Evolutionary conservation across 352 stramenopile species (phyloP), one percentile per base, ranked within the genome.

Genomic region (Pythium chondricola): DNA sequence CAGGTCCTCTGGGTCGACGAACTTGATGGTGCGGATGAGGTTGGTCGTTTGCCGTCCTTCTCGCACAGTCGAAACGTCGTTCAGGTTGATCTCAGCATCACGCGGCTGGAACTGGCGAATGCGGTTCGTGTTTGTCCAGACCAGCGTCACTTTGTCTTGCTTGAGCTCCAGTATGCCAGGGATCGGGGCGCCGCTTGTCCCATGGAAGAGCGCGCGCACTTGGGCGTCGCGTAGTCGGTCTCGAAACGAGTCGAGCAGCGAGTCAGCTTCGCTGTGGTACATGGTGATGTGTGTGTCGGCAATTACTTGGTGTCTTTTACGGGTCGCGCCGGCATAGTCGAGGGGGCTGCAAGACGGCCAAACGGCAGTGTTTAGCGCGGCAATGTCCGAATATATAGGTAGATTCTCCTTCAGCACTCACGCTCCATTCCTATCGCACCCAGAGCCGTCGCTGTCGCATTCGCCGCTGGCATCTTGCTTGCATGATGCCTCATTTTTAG

Each of bases 11-110:
- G 58, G 47, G 6, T 55, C 43, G 16, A 93, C 39, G 47, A 88
- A 93, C 58, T 93, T 93, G 53, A 87, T 83, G 3, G 82, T 93
- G 35, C 82, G 71, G 33, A 91, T 68, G 42, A 93, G 80, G 24
- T 86, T 93, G 6, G 73, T 83, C 13, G 73, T 89, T 44, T 93
- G 82, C 0, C 79, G 69, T 11, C 82, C 82, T 6, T 71, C 69
- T 13, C 79, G 66, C 31, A 93, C 71, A 29, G 65, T 75, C 37
- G 62, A 63, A 5, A 88, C 71, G n/a, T 83, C 68, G 7, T 53
- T 66, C 1, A 89, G 33, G 6, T 65, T 48, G 20, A 86, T 67
- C 2, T 52, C 51, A 0, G 63, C 67, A 14, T 8, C 17, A 38
- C 27, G 61, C 41, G 48, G 58, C 50, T 70, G 67, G 1, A 51